These are phyloP conservation scores for Trypanosoma lewisi DNA, from an alignment of 208 protist genomes.

Conservation along the genomic window DNA sequence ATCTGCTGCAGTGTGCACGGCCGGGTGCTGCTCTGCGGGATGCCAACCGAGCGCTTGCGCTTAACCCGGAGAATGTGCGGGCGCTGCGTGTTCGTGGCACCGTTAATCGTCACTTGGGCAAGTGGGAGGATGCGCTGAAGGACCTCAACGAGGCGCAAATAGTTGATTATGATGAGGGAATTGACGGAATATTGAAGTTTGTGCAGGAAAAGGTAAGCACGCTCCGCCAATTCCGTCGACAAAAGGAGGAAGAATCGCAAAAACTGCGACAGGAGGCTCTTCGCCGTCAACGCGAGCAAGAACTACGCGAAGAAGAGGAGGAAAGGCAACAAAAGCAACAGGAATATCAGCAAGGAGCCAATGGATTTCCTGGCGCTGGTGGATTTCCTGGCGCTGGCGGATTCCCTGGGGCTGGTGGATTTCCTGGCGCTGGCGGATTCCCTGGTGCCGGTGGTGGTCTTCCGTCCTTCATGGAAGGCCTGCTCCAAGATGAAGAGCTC, in stretches of 20 bases:
- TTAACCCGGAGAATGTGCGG: slow-evolving; percentile 74
- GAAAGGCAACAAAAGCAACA: slow-evolving; percentile 17
- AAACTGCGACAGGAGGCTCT: slow-evolving; percentile 35
- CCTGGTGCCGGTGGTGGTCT: slow-evolving; percentile 39
- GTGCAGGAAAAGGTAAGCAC: slow-evolving; percentile 39
- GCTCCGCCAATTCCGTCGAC: slow-evolving; percentile 33
- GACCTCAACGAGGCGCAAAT: slow-evolving; percentile 68
- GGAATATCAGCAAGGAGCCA: not conserved
- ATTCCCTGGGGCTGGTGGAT: slow-evolving; percentile 29
- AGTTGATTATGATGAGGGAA: slow-evolving; percentile 77
- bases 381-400: slow-evolving; percentile 16
- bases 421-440: slow-evolving; percentile 19
- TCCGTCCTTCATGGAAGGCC: slow-evolving; percentile 31
- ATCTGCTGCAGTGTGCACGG: slow-evolving; percentile 48
- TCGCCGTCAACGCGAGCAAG: slow-evolving; percentile 42
- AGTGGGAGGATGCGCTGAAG: slow-evolving; percentile 61
- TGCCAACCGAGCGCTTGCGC: slow-evolving; percentile 46
- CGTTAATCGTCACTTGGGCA: slow-evolving; percentile 60
- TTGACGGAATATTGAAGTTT: slow-evolving; percentile 41
- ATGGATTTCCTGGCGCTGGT: not conserved
- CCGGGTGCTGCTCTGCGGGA: slow-evolving; percentile 60
- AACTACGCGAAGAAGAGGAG: slow-evolving; percentile 30
- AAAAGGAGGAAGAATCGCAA: slow-evolving; percentile 37
- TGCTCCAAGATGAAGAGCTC: slow-evolving; percentile 62
- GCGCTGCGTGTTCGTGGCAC: slow-evolving; percentile 73